phyloP scores from a whole-genome alignment of 1,284 basidiomycete species.

The Irpex sp. region DNA sequence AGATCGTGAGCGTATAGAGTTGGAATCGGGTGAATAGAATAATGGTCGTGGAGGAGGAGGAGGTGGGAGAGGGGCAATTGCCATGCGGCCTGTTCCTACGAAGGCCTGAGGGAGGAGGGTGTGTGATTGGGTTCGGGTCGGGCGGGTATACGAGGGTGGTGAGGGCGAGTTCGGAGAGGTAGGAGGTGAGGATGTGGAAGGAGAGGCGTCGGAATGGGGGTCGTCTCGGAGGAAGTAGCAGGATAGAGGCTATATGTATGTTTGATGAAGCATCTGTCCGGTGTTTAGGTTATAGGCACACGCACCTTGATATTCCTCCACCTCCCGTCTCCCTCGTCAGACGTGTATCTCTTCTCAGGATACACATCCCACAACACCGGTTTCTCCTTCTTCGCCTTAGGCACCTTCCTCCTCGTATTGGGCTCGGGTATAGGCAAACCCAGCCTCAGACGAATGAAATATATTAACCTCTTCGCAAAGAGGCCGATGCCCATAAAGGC shows the following conservation, averaged over 20 bases:
- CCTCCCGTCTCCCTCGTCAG: not conserved
- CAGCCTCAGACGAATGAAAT: conserved; percentile 5
- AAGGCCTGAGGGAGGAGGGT: not conserved
- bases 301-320: conserved; percentile 6
- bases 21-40: not conserved
- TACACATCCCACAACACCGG: conserved; percentile 11
- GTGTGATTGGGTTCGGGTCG: not conserved
- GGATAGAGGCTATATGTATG: conserved; percentile 6
- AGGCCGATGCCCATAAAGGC: conserved; percentile 12
- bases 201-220: not conserved
- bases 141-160: not conserved
- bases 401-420: not conserved
- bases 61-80: not conserved
- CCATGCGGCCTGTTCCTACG: not conserved
- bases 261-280: not conserved
- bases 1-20: not conserved
- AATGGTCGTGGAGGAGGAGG: not conserved
- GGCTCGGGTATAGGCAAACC: conserved; percentile 10
- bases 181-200: not conserved
- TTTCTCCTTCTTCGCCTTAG: not conserved
- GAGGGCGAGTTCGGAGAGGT: not conserved
- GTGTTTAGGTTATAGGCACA: not conserved
- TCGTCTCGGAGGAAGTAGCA: conserved; percentile 4
- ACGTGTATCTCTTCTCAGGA: not conserved
- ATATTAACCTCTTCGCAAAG: conserved; percentile 7